Evolutionary conservation across 2,329 filamentous ascomycete species (phyloP), one percentile per base, ranked within the genome.

Genomic region (Cryphonectria japonica): DNA sequence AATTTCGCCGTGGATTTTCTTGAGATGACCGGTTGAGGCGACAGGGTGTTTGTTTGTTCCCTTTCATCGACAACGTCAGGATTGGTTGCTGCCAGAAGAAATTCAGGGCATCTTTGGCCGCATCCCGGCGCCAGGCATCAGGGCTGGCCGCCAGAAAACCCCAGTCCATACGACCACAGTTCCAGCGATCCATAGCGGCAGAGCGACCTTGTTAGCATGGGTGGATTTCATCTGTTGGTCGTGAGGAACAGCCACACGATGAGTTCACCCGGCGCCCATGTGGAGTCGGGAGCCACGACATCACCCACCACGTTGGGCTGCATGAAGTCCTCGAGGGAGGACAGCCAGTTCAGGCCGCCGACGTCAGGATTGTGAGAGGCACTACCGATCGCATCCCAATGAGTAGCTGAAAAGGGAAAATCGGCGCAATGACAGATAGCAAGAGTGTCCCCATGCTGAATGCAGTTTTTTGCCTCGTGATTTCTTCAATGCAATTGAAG

Each of bases 271-370:
- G 54, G 26, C 29, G 14, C 14, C 5, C 26, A 59, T 32, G 54
- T 59, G 54, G 54, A 32, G 54, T 34, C 54, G 16, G 29, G 54
- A 59, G 54, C 54, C 54, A 59, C 54, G 29, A 59, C 54, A 59
- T 32, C 29, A 13, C 8, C 54, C 54, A 59, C 29, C 54, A 16
- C 11, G 14, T 34, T 59, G 54, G 29, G 54, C 14, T 34, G 26
- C 54, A 59, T 34, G 54, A 32, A 19, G 14, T 34, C 29, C 26
- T 34, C 52, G 52, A 29, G 52, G 16, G 54, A 32, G 13, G 26
- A 16, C 54, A 59, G 54, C 54, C 14, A 59, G 54, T 13, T 32
- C 54, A 59, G 54, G 54, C 54, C 29, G 26, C 13, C 54, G 54
- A 34, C 7, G 7, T 6, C 54, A 34, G 6, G 16, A 16, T 59